Conservation (phyloP, 148 eudicot genomes). For the Polygonum aviculare region DNA sequence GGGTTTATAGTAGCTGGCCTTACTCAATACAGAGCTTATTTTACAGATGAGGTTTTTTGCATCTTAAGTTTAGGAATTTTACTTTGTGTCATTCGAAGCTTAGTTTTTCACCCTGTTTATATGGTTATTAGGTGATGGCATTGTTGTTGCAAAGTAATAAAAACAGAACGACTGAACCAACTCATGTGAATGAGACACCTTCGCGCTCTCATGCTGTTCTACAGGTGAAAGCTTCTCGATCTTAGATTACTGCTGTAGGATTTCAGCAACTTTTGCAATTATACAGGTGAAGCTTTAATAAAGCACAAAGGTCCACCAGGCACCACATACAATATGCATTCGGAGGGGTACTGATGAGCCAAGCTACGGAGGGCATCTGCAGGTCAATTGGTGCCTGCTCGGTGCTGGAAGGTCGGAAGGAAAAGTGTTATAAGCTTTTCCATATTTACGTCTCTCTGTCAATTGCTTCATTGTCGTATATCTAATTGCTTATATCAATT, state of each 20-base stretch:
- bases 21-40: slow-evolving; percentile 79
- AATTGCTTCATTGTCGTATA: too few species aligned
- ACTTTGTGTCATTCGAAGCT: neutral
- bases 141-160: slow-evolving; percentile 78
- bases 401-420: too few species aligned
- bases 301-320: too few species aligned
- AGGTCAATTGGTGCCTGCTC: slow-evolving; percentile 63
- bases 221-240: slow-evolving; percentile 36
- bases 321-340: too few species aligned
- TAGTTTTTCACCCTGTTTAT: neutral
- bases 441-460: too few species aligned
- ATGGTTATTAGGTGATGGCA: slow-evolving; percentile 65
- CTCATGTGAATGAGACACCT: slow-evolving; percentile 81
- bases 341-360: too few species aligned
- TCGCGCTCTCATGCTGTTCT: slow-evolving; percentile 89
- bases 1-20: slow-evolving; percentile 83
- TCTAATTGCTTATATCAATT: too few species aligned
- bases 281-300: too few species aligned
- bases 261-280: neutral
- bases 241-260: neutral
- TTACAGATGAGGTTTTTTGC: slow-evolving; percentile 65
- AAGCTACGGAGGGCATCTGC: slow-evolving; percentile 95
- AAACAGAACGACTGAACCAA: slow-evolving; percentile 87
- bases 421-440: too few species aligned
- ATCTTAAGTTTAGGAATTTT: neutral